Percentiles rank a stretch among this genome's conserved stretches.
These are phyloP conservation scores for Cornus suecica DNA, from an alignment of 148 eudicot genomes.

Conservation along the genomic window DNA sequence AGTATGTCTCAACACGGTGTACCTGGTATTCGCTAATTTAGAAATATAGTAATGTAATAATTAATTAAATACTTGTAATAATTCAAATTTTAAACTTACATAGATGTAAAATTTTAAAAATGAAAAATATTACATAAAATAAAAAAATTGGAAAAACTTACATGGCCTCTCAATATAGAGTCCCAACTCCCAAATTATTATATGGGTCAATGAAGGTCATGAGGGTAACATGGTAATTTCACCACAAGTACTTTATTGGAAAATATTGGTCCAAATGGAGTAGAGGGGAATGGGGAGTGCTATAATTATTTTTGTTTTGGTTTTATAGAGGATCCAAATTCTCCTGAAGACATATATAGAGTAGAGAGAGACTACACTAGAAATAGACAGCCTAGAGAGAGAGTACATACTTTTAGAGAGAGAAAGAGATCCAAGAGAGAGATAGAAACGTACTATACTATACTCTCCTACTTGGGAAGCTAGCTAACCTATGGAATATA, in stretches of 20 bases:
- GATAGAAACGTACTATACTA: not conserved
- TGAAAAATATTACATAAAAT: too few relatives aligned
- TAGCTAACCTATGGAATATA: constrained; percentile 5
- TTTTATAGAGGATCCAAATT: not conserved
- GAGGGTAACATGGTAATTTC: not conserved
- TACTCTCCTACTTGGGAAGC: constrained; percentile 13
- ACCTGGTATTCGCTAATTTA: too few relatives aligned
- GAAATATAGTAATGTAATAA: too few relatives aligned
- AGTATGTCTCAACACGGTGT: too few relatives aligned
- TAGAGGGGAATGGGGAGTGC: not conserved
- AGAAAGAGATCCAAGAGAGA: constrained; percentile 2
- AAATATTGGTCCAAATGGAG: not conserved
- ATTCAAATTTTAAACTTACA: too few relatives aligned
- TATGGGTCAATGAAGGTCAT: not conserved
- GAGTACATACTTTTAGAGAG: not conserved
- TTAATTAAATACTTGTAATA: too few relatives aligned
- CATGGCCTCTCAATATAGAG: too few relatives aligned
- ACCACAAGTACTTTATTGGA: not conserved
- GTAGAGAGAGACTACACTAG: not conserved
- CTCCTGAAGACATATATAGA: not conserved
- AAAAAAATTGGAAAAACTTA: too few relatives aligned
- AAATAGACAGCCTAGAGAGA: not conserved
- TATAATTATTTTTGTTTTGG: not conserved
- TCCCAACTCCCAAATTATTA: too few relatives aligned
- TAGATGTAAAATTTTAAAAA: too few relatives aligned